Evolutionary conservation across 306 rosid species (phyloP).

Genomic region (Macrotyloma uniflorum): DNA sequence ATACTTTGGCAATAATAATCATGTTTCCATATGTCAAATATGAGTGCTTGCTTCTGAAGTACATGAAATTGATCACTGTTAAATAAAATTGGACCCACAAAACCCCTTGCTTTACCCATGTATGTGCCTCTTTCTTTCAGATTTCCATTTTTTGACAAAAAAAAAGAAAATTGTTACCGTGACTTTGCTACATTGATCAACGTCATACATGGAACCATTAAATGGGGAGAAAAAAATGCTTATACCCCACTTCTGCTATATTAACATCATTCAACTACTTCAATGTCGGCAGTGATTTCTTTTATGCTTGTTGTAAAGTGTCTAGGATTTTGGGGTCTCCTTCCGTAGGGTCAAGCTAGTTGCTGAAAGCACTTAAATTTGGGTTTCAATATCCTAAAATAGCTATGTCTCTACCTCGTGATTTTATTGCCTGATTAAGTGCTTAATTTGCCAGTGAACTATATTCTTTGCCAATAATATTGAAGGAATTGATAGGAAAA

Average conservation of each 20-base stretch:
- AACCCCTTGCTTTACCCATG: neutral
- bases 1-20: constrained; percentile 19
- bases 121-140: neutral
- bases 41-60: neutral
- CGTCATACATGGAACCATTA: constrained; percentile 12
- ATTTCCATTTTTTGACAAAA: constrained; percentile 16
- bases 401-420: neutral
- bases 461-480: constrained; percentile 12
- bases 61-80: neutral
- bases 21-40: neutral
- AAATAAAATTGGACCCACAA: neutral
- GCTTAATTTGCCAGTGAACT: neutral
- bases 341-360: constrained; percentile 5
- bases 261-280: constrained; percentile 21
- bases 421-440: constrained; percentile 17
- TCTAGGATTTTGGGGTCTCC: constrained; percentile 22
- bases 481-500: constrained; percentile 20
- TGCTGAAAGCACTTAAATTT: constrained; percentile 19
- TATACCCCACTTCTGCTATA: neutral
- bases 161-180: constrained; percentile 1
- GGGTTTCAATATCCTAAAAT: constrained; percentile 21
- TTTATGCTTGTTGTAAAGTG: constrained; percentile 19
- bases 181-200: constrained; percentile 13
- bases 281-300: constrained; percentile 6
- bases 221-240: constrained; percentile 11